These are phyloP conservation scores for Fraxinus sp. DNA, from an alignment of 305 asterid species.

Conservation along the genomic window DNA sequence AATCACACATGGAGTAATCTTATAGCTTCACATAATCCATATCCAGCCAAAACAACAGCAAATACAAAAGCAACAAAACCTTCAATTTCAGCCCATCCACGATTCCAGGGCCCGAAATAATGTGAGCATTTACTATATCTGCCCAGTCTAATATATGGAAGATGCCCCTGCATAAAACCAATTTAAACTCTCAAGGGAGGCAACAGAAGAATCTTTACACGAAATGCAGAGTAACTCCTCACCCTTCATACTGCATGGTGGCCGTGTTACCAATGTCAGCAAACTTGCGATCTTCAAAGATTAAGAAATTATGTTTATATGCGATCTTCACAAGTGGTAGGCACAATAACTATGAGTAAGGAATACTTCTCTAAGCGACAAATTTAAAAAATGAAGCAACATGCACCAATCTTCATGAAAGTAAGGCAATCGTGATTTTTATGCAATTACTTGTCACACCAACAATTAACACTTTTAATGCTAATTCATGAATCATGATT, in stretches of 20 bases:
- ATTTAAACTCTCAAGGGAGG: slow-evolving; percentile 24
- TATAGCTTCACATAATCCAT: too few species aligned
- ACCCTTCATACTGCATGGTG: slow-evolving; percentile 97
- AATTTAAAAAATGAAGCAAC: neutral
- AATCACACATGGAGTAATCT: too few species aligned
- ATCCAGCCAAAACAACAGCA: too few species aligned
- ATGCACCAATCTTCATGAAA: slow-evolving; percentile 12
- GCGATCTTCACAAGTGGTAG: slow-evolving; percentile 63
- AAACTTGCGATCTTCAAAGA: slow-evolving; percentile 93
- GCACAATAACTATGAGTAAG: slow-evolving; percentile 19
- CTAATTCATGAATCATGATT: neutral
- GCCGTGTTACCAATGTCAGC: slow-evolving; percentile 99
- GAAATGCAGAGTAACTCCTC: slow-evolving; percentile 26
- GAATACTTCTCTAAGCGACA: slow-evolving; percentile 6
- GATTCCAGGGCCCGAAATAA: too few species aligned
- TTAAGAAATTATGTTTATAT: slow-evolving; percentile 85
- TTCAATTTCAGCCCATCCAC: too few species aligned
- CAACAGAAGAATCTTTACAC: slow-evolving; percentile 2
- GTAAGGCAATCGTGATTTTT: neutral
- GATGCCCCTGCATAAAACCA: slow-evolving; percentile 8
- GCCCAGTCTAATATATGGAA: too few species aligned
- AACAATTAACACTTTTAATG: neutral
- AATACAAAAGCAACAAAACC: too few species aligned
- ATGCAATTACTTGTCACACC: neutral
- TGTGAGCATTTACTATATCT: too few species aligned